These are phyloP conservation scores for Canavalia gladiata DNA, from an alignment of 306 rosid species.

Conservation along the genomic window DNA sequence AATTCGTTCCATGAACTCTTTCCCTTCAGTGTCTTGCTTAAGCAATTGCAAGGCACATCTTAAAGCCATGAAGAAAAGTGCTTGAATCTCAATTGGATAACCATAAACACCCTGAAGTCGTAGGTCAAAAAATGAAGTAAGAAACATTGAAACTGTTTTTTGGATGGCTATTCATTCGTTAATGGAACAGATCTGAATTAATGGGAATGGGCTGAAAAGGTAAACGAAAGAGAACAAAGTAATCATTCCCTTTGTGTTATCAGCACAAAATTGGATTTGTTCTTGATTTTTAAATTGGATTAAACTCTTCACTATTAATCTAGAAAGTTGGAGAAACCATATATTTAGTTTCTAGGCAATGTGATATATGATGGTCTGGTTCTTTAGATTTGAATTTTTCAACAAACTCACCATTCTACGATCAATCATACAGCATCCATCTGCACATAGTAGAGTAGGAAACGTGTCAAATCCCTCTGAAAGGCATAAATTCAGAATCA, in stretches of 20 bases:
- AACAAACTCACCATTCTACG: slow-evolving; percentile 79
- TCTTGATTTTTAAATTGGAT: neutral
- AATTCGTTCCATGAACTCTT: slow-evolving; percentile 73
- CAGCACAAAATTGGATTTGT: too few relatives aligned
- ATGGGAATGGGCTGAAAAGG: too few relatives aligned
- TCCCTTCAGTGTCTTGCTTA: slow-evolving; percentile 82
- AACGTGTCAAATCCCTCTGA: slow-evolving; percentile 88
- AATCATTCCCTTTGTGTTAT: too few relatives aligned
- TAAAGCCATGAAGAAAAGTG: slow-evolving; percentile 92
- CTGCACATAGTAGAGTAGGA: slow-evolving; percentile 87
- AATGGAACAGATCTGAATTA: neutral
- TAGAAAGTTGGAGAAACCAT: too few relatives aligned
- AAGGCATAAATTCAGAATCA: slow-evolving; percentile 76
- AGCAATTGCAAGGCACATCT: slow-evolving; percentile 83
- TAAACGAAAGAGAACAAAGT: too few relatives aligned
- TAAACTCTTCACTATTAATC: neutral
- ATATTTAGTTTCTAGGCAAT: neutral
- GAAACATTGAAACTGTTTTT: neutral
- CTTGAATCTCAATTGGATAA: slow-evolving; percentile 92
- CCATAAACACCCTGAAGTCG: slow-evolving; percentile 82
- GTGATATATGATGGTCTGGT: slow-evolving; percentile 19
- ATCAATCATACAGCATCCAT: slow-evolving; percentile 93
- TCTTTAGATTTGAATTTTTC: neutral
- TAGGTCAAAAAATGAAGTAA: neutral
- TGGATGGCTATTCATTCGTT: neutral